Conservation (phyloP, 352 stramenopile genomes). For the Phytopythium aichiense region DNA sequence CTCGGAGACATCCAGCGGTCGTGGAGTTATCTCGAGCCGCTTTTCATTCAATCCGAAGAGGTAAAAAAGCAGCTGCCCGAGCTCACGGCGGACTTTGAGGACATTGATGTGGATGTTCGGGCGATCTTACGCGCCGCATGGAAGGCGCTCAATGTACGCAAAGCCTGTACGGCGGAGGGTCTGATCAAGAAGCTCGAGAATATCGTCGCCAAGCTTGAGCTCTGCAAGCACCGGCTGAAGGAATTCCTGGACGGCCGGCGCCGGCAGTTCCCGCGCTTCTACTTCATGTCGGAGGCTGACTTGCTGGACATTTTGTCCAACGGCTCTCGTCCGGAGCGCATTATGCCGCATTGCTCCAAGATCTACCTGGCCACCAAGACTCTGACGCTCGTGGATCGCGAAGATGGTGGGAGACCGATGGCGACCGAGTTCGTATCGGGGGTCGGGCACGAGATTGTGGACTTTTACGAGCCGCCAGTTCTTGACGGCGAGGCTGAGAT, state of each 20-base stretch:
- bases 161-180: constrained; percentile 86
- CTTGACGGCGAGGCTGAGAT: constrained; percentile 97
- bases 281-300: constrained; percentile 90
- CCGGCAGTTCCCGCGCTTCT: constrained; percentile 93
- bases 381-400: constrained; percentile 73
- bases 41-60: constrained; percentile 96
- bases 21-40: constrained; percentile 95
- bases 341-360: constrained; percentile 95
- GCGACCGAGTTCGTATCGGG: constrained; percentile 92
- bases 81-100: constrained; percentile 91
- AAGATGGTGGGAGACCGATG: constrained; percentile 57
- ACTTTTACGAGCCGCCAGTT: constrained; percentile 90
- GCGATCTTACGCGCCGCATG: constrained; percentile 82
- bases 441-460: constrained; percentile 92
- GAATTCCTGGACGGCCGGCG: constrained; percentile 94
- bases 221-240: constrained; percentile 93
- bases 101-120: constrained; percentile 93
- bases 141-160: constrained; percentile 87
- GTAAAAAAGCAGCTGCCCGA: constrained; percentile 95
- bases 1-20: constrained; percentile 95
- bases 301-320: constrained; percentile 96
- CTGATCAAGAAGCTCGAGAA: constrained; percentile 89
- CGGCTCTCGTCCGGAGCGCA: constrained; percentile 89
- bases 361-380: constrained; percentile 95
- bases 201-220: constrained; percentile 91